phyloP scores from a whole-genome alignment of 1,284 basidiomycete genomes.

The Rhodotorula mucilaginosa region DNA sequence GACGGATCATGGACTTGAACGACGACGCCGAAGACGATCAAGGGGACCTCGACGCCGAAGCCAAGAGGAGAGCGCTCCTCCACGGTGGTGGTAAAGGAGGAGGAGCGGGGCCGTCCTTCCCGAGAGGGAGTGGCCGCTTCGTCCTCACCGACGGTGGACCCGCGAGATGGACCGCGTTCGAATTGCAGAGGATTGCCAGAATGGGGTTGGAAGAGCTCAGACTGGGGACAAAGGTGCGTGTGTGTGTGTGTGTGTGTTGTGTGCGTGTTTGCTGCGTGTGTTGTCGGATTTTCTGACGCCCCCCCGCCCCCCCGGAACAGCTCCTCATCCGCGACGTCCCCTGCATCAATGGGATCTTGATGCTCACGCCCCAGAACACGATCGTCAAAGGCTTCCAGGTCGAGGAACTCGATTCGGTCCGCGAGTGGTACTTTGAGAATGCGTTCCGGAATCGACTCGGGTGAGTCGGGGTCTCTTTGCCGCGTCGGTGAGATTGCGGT shows the following conservation, averaged over 20 bases:
- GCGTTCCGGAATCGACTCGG: conserved; percentile 21
- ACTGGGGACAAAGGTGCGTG: conserved; percentile 37
- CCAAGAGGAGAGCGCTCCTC: conserved; percentile 18
- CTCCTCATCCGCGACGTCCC: conserved; percentile 31
- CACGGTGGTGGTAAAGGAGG: background rate
- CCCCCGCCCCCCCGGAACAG: no score
- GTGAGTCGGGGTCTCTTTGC: background rate
- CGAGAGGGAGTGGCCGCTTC: conserved; percentile 35
- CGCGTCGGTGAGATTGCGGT: no score
- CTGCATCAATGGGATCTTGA: conserved; percentile 31
- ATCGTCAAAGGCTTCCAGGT: conserved; percentile 36
- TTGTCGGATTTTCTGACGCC: no score
- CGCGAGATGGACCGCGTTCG: conserved; percentile 24
- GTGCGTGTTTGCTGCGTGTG: no score
- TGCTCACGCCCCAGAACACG: conserved; percentile 35
- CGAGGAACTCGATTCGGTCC: conserved; percentile 31
- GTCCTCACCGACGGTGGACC: conserved; percentile 29
- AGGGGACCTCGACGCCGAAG: conserved; percentile 11
- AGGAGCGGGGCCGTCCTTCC: conserved; percentile 4
- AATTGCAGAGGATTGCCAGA: conserved; percentile 24
- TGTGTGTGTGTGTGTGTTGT: background rate
- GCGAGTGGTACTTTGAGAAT: conserved; percentile 30
- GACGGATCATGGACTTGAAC: conserved; percentile 16
- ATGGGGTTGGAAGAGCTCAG: conserved; percentile 31
- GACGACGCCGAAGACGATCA: conserved; percentile 15